Evolutionary conservation across 164 flowering plant genomes (phyloP).

Genomic region (Tetracentron sinense): DNA sequence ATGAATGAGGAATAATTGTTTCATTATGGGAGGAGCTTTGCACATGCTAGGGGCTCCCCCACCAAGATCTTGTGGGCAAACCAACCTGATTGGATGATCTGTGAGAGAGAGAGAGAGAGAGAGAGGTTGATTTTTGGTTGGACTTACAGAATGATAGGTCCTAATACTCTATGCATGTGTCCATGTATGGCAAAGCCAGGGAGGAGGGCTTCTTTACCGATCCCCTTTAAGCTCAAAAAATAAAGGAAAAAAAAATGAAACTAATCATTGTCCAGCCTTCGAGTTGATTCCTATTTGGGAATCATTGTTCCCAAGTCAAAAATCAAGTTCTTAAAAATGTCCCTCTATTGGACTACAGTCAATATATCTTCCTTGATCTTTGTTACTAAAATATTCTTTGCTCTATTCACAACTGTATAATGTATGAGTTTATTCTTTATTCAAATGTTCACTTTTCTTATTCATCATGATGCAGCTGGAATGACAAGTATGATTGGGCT

Average conservation of each 20-base stretch:
- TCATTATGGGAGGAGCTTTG: neutral
- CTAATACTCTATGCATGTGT: too few relatives aligned
- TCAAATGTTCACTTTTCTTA: neutral
- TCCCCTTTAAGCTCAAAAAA: neutral
- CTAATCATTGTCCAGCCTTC: neutral
- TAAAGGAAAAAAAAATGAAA: neutral
- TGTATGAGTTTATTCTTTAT: neutral
- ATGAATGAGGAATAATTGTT: neutral
- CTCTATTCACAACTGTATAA: too few relatives aligned
- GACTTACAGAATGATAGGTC: too few relatives aligned
- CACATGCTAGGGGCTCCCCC: neutral
- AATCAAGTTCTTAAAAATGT: neutral
- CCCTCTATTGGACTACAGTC: neutral
- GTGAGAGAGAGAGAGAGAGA: too few relatives aligned
- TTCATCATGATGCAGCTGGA: slow-evolving; percentile 37
- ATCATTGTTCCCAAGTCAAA: neutral
- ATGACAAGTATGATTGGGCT: slow-evolving; percentile 92
- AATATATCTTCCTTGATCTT: neutral
- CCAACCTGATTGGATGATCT: neutral
- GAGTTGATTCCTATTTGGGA: neutral
- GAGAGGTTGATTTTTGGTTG: too few relatives aligned
- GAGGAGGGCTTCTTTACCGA: neutral
- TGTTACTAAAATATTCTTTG: neutral
- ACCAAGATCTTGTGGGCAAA: neutral
- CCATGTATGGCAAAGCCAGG: neutral